Conservation (phyloP, 164 flowering plant genomes). For the Vitis amurensis region DNA sequence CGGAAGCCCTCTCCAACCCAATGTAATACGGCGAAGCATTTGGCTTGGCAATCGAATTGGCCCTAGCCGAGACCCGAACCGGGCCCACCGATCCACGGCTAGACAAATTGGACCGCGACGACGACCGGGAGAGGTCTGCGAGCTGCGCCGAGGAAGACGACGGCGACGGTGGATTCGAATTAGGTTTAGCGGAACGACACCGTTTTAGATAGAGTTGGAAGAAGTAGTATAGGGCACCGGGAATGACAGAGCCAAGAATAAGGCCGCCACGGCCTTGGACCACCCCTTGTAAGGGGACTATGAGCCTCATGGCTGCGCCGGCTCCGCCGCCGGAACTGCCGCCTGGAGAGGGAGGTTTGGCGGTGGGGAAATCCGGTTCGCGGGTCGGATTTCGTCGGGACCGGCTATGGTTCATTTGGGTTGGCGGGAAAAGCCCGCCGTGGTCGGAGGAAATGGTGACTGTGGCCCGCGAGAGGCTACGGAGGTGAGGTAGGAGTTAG, state of each 20-base stretch:
- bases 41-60: constrained; percentile 41
- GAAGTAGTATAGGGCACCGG: constrained; percentile 86
- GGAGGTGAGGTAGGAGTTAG: too few relatives aligned
- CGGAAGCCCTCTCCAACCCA: constrained; percentile 46
- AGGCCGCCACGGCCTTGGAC: constrained; percentile 88
- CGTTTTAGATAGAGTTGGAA: constrained; percentile 71
- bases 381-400: not conserved
- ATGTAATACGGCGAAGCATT: constrained; percentile 50
- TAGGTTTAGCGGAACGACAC: constrained; percentile 36
- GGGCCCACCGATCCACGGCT: constrained; percentile 53
- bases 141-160: constrained; percentile 32
- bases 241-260: constrained; percentile 69
- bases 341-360: not conserved
- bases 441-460: too few relatives aligned
- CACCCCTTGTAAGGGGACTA: constrained; percentile 89
- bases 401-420: too few relatives aligned
- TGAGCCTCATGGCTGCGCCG: constrained; percentile 57
- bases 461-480: too few relatives aligned
- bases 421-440: too few relatives aligned
- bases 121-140: constrained; percentile 20
- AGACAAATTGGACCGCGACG: constrained; percentile 46
- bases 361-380: not conserved
- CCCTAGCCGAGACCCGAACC: constrained; percentile 58
- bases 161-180: constrained; percentile 42
- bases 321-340: not conserved